Base-by-base conservation (phyloP, 768 basidiomycete species). In the Leccinum arenicola region DNA sequence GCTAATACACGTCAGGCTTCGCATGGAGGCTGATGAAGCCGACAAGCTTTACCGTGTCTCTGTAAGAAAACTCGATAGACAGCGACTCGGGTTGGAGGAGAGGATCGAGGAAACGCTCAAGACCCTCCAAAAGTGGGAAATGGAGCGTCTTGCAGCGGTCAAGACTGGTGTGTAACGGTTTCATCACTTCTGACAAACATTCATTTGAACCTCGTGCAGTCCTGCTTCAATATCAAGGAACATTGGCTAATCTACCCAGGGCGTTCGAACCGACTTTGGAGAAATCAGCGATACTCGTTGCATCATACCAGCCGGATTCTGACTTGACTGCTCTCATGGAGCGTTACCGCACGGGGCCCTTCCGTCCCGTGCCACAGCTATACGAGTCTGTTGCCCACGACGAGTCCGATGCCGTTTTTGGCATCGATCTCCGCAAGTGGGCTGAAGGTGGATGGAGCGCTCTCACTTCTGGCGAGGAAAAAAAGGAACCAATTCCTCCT, bases 401-500 rank as follows among this genome's bases (percentile, higher is more conserved):
- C 50, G 89, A 90, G 65, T 83, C 84, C 0, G 94, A 95, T 67
- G 89, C 92, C 29, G 84, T 92, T 10, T 97, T 96, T 70, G 95
- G 95, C 12, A 89, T 95, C 59, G 95, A 97, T 74, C 76, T 97
- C 54, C 83, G 94, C 59, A 89, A 85, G 66, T 95, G 95, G 95
- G 85, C 91, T 25, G 93, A 95, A 66, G 86, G 86, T 33, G 89
- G 88, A 23, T 93, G 88, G 87, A 79, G 78, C 64, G 75, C 79
- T 15, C 67, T 82, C 52, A 78, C 81, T 25, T 77, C 79, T 15
- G 83, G 82, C 19, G 83, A 82, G 61, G 78, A 82, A 66, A 82
- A 84, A 72, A 84, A 81, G 63, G 87, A 86, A 15, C 70, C 75
- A 5, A 74, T 93, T 5, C 95, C 95, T 6, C 86, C 85, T 0